Conservation (phyloP, 1,139 yeast species). For the Kodamaea ohmeri region DNA sequence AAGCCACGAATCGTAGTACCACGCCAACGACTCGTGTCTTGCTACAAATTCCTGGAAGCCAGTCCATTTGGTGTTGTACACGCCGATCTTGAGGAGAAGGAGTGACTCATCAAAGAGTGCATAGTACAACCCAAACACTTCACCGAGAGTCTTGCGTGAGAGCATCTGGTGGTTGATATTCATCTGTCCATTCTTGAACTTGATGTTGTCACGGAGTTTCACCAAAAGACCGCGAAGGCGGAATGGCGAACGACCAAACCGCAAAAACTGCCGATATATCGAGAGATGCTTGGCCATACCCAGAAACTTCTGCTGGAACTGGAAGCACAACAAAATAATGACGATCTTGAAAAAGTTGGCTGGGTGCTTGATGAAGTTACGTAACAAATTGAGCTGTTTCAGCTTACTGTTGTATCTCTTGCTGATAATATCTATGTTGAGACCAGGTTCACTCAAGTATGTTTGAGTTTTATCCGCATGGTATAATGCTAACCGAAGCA, state of each 20-base stretch:
- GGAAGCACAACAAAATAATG: slow-evolving; percentile 28
- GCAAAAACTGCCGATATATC: slow-evolving; percentile 61
- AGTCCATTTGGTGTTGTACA: slow-evolving; percentile 16
- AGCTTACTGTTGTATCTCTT: slow-evolving; percentile 33
- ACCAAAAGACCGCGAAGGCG: slow-evolving; percentile 34
- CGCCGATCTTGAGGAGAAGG: slow-evolving; percentile 22
- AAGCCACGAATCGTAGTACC: slow-evolving; percentile 30
- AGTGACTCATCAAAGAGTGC: slow-evolving; percentile 23
- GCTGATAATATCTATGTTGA: slow-evolving; percentile 32
- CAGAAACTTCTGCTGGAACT: slow-evolving; percentile 36
- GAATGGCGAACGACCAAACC: slow-evolving; percentile 74
- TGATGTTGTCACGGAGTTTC: slow-evolving; percentile 19
- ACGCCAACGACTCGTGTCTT: slow-evolving; percentile 26
- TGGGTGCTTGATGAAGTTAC: slow-evolving; percentile 43
- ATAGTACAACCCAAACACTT: slow-evolving; percentile 23
- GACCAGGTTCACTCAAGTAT: slow-evolving; percentile 33
- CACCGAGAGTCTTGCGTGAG: slow-evolving; percentile 19
- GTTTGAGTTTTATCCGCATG: slow-evolving; percentile 45
- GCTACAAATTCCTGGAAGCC: slow-evolving; percentile 16
- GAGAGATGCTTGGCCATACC: slow-evolving; percentile 53
- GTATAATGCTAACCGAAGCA: slow-evolving; percentile 50
- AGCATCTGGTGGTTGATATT: slow-evolving; percentile 14
- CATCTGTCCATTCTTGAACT: slow-evolving; percentile 12
- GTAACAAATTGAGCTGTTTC: slow-evolving; percentile 34
- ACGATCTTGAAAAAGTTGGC: slow-evolving; percentile 38